phyloP scores from a whole-genome alignment of 139 green algal genomes.

The Pseudopediastrum boryanum region DNA sequence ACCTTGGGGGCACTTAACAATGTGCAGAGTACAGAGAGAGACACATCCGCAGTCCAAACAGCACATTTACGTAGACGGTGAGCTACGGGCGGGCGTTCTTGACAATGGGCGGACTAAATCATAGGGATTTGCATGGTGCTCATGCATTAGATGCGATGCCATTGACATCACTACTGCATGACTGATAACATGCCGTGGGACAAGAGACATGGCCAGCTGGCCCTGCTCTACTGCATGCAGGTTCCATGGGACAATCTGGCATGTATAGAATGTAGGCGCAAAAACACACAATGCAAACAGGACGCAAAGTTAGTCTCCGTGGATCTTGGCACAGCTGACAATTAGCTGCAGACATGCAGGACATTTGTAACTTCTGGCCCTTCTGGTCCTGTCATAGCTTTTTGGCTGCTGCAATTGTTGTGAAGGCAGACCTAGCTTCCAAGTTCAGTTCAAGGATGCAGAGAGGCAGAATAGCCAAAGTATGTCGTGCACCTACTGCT shows the following conservation, averaged over 20 bases:
- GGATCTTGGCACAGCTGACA: too few species aligned
- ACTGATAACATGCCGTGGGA: too few species aligned
- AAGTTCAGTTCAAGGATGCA: neutral
- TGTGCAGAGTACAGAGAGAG: neutral
- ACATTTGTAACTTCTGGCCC: neutral
- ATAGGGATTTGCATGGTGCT: neutral
- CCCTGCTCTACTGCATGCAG: too few species aligned
- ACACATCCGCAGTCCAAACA: neutral
- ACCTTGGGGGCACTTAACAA: neutral
- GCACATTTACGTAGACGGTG: too few species aligned
- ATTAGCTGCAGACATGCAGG: neutral
- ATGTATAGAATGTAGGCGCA: too few species aligned
- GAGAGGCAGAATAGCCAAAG: neutral
- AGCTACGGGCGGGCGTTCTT: neutral
- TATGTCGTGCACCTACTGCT: slow-evolving; percentile 4
- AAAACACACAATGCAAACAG: too few species aligned
- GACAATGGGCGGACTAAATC: neutral
- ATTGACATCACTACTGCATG: too few species aligned
- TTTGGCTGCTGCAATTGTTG: neutral
- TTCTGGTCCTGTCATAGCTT: neutral
- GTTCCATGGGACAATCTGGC: too few species aligned
- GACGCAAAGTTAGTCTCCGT: too few species aligned
- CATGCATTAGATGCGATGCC: too few species aligned
- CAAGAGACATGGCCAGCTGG: too few species aligned
- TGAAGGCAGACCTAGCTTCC: neutral